These are phyloP conservation scores for Tolypocladium cylindrosporum DNA, from an alignment of 2,329 filamentous ascomycete genomes.

Conservation along the genomic window DNA sequence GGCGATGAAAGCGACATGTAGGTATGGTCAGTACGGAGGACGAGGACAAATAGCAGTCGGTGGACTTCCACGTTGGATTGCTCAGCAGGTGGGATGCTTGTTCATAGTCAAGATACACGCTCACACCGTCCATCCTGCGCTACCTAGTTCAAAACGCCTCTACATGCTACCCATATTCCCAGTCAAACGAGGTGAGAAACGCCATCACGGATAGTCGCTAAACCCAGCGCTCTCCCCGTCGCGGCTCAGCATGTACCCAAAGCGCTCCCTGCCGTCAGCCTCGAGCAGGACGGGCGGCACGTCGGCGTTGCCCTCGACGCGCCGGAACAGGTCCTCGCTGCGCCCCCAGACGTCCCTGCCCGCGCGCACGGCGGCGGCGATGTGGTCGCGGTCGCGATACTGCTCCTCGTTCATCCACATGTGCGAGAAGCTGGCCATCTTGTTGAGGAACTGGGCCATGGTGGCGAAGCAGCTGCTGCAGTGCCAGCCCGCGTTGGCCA, in stretches of 20 bases:
- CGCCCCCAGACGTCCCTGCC: slow-evolving; percentile 48
- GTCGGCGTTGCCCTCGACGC: slow-evolving; percentile 40
- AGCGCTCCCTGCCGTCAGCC: slow-evolving; percentile 22
- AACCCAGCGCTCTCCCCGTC: slow-evolving; percentile 38
- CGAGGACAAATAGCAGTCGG: too few species aligned
- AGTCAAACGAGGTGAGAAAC: background rate
- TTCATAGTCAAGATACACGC: background rate
- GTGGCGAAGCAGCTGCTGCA: slow-evolving; percentile 52
- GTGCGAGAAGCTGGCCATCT: slow-evolving; percentile 48
- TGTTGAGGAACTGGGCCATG: slow-evolving; percentile 42
- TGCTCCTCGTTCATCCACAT: slow-evolving; percentile 37
- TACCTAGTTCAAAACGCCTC: background rate
- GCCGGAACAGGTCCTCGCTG: slow-evolving; percentile 33
- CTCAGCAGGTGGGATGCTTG: background rate
- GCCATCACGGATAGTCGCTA: slow-evolving; percentile 27
- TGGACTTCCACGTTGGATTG: background rate
- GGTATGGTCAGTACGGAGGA: too few species aligned
- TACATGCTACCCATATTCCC: background rate
- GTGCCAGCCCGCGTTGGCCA: slow-evolving; percentile 48
- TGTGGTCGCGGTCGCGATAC: slow-evolving; percentile 36
- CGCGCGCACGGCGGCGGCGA: slow-evolving; percentile 40
- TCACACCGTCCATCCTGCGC: background rate
- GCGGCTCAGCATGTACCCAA: slow-evolving; percentile 34
- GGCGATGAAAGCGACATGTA: too few species aligned
- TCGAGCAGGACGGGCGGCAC: slow-evolving; percentile 37